Base-by-base conservation (phyloP, 2,329 filamentous ascomycete genomes). In the Graphium sp. region DNA sequence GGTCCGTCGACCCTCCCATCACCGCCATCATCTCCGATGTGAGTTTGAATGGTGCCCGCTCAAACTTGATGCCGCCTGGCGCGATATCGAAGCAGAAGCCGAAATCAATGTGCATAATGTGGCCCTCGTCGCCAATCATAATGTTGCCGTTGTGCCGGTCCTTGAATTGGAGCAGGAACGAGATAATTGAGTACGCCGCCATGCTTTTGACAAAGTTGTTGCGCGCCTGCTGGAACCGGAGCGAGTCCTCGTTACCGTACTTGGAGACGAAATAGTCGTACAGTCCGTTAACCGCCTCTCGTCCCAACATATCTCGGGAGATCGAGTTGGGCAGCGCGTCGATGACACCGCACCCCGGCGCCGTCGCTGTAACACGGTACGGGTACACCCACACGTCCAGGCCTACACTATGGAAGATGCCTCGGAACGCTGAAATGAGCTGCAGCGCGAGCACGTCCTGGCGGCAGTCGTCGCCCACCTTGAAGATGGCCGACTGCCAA, bases 401-500 rank as follows among this genome's bases (percentile, higher is more conserved):
- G 0, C 91, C 91, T 22, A 95, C 81, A 38, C 72, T 78, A 49
- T 92, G 80, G 63, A 95, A 98, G 43, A 99, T 98, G 37, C 85
- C 85, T 15, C 89, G 76, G 62, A 98, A 99, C 2, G 85, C 84
- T 1, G 89, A 77, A 48, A 99, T 94, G 78, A 99, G 91, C 52
- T 98, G 89, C 35, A 99, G 60, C 2, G 89, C 89, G 34, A 99
- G 63, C 29, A 99, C 80, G 43, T 99, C 91, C 54, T 99, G 89
- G 28, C 89, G 78, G 48, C 89, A 95, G 51, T 99, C 89, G 48
- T 99, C 89, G 36, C 89, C 89, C 27, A 99, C 91, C 51, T 99
- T 99, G 73, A 99, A 99, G 45, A 99, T 99, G 32, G 87, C 89
- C 2, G 84, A 92, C 51, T 98, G 89, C 91, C 89, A 95, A n/a